Base-by-base conservation (phyloP, 805 yeast genomes). In the Sugiyamaella floridensis region DNA sequence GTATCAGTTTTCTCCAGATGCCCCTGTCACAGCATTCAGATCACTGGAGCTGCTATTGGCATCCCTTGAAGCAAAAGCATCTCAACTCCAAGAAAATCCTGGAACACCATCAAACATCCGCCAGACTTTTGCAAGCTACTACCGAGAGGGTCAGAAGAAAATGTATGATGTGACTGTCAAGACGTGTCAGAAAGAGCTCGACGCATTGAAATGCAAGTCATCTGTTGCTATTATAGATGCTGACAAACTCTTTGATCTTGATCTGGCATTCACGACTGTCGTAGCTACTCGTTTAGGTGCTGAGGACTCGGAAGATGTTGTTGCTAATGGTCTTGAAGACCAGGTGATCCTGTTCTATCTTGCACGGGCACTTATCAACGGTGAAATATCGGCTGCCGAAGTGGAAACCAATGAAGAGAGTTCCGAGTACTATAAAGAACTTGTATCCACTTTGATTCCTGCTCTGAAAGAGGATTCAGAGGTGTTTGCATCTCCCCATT, bases 241-340 rank as follows among this genome's bases (percentile, higher is more conserved):
- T 2, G 43, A 42, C n/a, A n/a, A 14, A 14, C 32, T 51, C 2
- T 40, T 40, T n/a, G 26, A 19, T 11, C 16, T 15, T 3, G 52
- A 53, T 42, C 8, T 32, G 26, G 44, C 49, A n/a, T 40, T 53
- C 15, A 32, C 53, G 29, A 34, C 42, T 7, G 26, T 32, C 1
- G 11, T 52, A 11, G 26, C 46, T 40, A 41, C 26, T 11, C 28
- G 32, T 4, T 51, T 37, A 22, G 50, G 49, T 40, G 32, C 45
- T 18, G 48, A 32, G 10, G 43, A 44, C 19, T n/a, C 40, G 4
- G 45, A 50, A 4, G 59, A 53, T 10, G 34, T 56, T 14, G 28
- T 56, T 19, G 51, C 43, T 10, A 47, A 43, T 12, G 54, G 57
- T 22, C 22, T 22, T 14, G 59, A 56, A 42, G 59, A 56, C 29